Evolutionary conservation across 2,329 filamentous ascomycete species (phyloP).

Genomic region (Neocucurbitaria cava): DNA sequence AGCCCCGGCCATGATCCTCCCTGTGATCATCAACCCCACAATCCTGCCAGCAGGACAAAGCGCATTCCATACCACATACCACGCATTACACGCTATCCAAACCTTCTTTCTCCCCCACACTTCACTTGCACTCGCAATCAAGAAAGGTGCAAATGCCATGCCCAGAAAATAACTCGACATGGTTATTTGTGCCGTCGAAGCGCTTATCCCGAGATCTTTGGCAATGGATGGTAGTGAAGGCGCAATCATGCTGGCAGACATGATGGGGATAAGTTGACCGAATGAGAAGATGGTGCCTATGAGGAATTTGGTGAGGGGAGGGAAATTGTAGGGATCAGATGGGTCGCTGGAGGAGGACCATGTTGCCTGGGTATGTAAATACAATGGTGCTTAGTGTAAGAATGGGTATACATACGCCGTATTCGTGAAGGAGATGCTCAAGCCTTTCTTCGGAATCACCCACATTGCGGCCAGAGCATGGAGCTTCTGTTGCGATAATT

Average conservation of each 20-base stretch:
- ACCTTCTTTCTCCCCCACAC: conserved; percentile 14
- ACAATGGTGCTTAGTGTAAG: neutral
- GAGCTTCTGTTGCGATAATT: neutral
- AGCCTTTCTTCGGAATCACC: neutral
- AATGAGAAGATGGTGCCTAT: conserved; percentile 10
- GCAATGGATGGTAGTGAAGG: conserved; percentile 15
- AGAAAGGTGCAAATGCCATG: conserved; percentile 18
- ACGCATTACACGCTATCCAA: conserved; percentile 11
- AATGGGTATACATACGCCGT: neutral
- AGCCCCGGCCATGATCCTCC: conserved; percentile 14
- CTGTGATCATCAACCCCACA: conserved; percentile 16
- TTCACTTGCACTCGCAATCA: conserved; percentile 14
- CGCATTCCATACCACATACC: conserved; percentile 21
- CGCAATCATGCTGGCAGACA: conserved; percentile 22
- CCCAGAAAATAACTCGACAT: conserved; percentile 20
- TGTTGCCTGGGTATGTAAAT: neutral
- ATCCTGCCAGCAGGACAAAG: conserved; percentile 8
- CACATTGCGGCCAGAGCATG: neutral
- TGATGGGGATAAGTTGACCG: conserved; percentile 21
- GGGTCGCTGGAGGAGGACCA: conserved; percentile 22
- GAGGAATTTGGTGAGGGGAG: conserved; percentile 25
- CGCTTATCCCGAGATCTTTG: conserved; percentile 12
- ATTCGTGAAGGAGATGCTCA: neutral
- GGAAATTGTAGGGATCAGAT: conserved; percentile 46
- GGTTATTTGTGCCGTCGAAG: conserved; percentile 13